Conservation (phyloP, 2,329 filamentous ascomycete species). For the Colletotrichum tropicicola region DNA sequence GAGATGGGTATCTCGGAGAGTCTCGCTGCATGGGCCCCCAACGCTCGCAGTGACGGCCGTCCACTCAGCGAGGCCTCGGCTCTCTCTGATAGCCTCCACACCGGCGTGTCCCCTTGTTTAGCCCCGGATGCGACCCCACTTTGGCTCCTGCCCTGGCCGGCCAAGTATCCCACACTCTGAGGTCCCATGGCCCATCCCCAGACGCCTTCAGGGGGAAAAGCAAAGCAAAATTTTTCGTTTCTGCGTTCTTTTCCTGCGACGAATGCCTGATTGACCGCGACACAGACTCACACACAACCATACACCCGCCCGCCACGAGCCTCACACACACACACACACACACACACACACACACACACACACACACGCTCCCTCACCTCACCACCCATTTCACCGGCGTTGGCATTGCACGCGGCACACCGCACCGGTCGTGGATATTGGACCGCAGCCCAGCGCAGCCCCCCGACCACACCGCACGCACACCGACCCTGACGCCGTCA, state of each 20-base stretch:
- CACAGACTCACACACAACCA: not conserved
- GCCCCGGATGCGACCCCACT: constrained; percentile 9
- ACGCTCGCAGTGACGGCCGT: not conserved
- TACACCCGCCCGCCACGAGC: not conserved
- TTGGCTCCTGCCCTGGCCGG: constrained; percentile 1
- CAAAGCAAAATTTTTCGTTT: constrained; percentile 11
- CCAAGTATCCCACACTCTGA: constrained; percentile 8
- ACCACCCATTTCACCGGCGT: not conserved
- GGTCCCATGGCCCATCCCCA: constrained; percentile 10
- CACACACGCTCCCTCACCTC: not conserved
- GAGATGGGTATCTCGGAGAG: not conserved
- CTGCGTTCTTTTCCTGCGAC: constrained; percentile 8
- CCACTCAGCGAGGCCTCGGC: constrained; percentile 12
- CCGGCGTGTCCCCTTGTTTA: constrained; percentile 5
- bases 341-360: not conserved
- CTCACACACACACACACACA: not conserved
- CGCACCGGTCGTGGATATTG: not conserved
- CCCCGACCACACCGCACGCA: not conserved
- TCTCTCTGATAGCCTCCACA: not conserved
- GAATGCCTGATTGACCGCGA: constrained; percentile 16
- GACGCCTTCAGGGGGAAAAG: not conserved
- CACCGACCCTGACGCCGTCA: not conserved
- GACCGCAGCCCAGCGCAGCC: not conserved
- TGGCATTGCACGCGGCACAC: not conserved
- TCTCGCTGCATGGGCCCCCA: not conserved